A percentile compares a stretch with the other conserved stretches of the same genome.
Evolutionary conservation across 2,329 filamentous ascomycete species (phyloP).

Genomic region (Hirsutella minnesotensis): DNA sequence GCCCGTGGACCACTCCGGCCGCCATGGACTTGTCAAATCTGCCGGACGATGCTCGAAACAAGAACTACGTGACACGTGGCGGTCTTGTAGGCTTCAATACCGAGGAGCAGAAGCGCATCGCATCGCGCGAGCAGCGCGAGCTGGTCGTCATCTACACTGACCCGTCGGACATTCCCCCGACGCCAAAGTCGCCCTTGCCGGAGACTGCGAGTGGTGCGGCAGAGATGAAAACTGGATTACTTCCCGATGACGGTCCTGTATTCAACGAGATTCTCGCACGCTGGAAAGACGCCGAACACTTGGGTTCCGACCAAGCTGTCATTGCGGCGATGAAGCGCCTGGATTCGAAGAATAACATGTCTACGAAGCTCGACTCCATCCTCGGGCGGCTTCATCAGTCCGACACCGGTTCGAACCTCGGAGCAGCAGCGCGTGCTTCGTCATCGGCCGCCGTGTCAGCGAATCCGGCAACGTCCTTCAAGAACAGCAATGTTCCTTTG

Average conservation of each 20-base stretch:
- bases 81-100: conserved; percentile 39
- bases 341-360: conserved; percentile 22
- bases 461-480: neutral
- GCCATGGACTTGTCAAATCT: conserved; percentile 35
- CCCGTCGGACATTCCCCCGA: conserved; percentile 40
- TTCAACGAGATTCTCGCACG: conserved; percentile 38
- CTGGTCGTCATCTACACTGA: conserved; percentile 50
- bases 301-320: conserved; percentile 29
- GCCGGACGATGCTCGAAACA: conserved; percentile 29
- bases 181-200: conserved; percentile 39
- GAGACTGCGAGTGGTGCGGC: conserved; percentile 15
- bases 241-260: conserved; percentile 27
- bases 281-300: conserved; percentile 32
- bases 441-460: neutral
- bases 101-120: conserved; percentile 42
- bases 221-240: conserved; percentile 17
- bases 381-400: conserved; percentile 20
- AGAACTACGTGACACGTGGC: conserved; percentile 42
- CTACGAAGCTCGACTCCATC: conserved; percentile 27
- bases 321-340: conserved; percentile 32
- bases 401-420: too few relatives aligned
- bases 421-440: neutral
- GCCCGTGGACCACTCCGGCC: conserved; percentile 38
- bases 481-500: conserved; percentile 16
- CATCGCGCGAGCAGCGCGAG: conserved; percentile 44